Conservation (phyloP, 805 yeast genomes). For the Saccharomycopsis sp. region DNA sequence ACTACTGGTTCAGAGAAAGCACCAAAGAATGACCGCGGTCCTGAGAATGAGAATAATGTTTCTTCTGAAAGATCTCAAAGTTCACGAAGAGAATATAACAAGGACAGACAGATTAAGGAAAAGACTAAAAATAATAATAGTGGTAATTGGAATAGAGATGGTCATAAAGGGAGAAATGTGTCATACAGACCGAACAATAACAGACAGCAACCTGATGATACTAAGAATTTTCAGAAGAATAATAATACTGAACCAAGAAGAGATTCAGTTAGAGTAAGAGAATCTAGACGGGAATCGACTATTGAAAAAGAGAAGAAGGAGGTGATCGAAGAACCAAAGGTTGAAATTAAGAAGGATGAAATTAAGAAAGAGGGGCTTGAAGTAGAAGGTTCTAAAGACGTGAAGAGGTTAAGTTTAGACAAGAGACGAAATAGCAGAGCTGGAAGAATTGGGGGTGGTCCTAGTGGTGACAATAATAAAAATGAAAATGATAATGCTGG, state of each 20-base stretch:
- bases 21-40: neutral
- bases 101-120: neutral
- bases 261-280: neutral
- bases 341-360: neutral
- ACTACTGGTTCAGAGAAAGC: neutral
- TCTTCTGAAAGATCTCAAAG: too few species aligned
- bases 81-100: neutral
- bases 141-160: neutral
- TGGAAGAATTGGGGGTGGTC: neutral
- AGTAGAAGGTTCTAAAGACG: too few species aligned
- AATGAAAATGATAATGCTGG: neutral
- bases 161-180: neutral
- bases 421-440: neutral
- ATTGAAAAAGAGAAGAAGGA: conserved; percentile 1
- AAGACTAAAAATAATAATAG: neutral
- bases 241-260: neutral
- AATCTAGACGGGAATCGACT: neutral
- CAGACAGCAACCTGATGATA: neutral
- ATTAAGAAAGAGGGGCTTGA: neutral
- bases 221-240: neutral
- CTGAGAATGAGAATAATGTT: neutral
- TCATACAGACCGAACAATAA: neutral
- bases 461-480: neutral
- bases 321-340: neutral
- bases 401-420: too few species aligned